Conservation (phyloP, 1,284 basidiomycete genomes). For the Sanguinoderma infundibulare region DNA sequence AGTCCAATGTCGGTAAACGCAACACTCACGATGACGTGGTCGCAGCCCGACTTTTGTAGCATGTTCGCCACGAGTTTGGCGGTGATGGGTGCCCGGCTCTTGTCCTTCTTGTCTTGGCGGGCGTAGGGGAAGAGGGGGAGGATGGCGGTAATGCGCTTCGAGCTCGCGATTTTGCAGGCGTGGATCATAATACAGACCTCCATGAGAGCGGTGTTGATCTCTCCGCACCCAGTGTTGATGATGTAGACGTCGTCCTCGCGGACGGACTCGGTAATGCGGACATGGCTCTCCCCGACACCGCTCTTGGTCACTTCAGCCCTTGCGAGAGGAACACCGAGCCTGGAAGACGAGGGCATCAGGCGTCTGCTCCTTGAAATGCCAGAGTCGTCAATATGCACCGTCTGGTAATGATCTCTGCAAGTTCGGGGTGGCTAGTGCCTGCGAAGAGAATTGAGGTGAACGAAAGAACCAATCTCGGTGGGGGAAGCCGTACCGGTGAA, state of each 20-base stretch:
- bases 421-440: conserved; percentile 96
- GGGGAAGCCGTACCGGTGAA: conserved; percentile 76
- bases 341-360: conserved; percentile 37
- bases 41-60: conserved; percentile 96
- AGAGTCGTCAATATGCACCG: conserved; percentile 54
- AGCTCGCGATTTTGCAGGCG: conserved; percentile 97
- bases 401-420: conserved; percentile 93
- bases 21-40: conserved; percentile 93
- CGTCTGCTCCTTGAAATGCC: not conserved
- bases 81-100: conserved; percentile 97
- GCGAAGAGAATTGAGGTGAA: conserved; percentile 15
- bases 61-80: conserved; percentile 99
- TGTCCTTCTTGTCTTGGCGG: conserved; percentile 99
- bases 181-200: conserved; percentile 99
- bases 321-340: conserved; percentile 84
- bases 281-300: conserved; percentile 91
- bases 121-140: conserved; percentile 95
- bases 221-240: conserved; percentile 91
- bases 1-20: not conserved
- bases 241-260: conserved; percentile 99
- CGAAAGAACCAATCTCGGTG: conserved; percentile 11
- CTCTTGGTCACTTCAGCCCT: conserved; percentile 88
- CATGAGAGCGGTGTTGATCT: conserved; percentile 90
- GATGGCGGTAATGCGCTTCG: conserved; percentile 95
- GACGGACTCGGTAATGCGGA: conserved; percentile 94